These are phyloP conservation scores for Neurospora sp. DNA, from an alignment of 495 filamentous ascomycete species.

Conservation along the genomic window DNA sequence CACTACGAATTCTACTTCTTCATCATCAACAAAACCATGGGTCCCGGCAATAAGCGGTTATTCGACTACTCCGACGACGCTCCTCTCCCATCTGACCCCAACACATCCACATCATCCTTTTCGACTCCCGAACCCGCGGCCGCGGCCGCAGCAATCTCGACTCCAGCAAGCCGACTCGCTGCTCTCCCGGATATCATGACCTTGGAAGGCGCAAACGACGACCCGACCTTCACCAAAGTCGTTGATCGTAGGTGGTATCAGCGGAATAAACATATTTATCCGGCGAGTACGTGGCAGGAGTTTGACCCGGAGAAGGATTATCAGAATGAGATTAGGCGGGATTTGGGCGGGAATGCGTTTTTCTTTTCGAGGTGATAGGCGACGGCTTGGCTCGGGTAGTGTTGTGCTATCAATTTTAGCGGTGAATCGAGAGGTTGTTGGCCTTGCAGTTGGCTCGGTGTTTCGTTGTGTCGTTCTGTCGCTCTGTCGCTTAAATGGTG, in stretches of 20 bases:
- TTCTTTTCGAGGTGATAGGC: constrained; percentile 55
- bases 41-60: constrained; percentile 57
- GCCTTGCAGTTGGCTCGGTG: background rate
- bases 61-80: constrained; percentile 62
- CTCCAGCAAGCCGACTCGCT: constrained; percentile 21
- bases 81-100: background rate
- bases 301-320: constrained; percentile 89
- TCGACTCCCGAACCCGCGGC: constrained; percentile 31
- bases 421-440: background rate
- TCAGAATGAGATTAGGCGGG: constrained; percentile 65
- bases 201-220: constrained; percentile 73
- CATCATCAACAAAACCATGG: constrained; percentile 74
- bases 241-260: constrained; percentile 97
- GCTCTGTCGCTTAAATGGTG: background rate
- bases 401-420: too few relatives aligned
- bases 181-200: constrained; percentile 20
- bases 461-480: background rate
- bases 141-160: constrained; percentile 2
- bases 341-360: constrained; percentile 82
- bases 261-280: constrained; percentile 94
- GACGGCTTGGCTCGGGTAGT: too few relatives aligned
- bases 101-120: constrained; percentile 4
- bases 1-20: constrained; percentile 98
- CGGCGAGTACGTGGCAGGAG: constrained; percentile 89
- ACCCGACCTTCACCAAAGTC: constrained; percentile 81